Evolutionary conservation across 176 grass and related monocot genomes (phyloP), one percentile per base, ranked within the genome.

Genomic region (Oryza glumipatula): DNA sequence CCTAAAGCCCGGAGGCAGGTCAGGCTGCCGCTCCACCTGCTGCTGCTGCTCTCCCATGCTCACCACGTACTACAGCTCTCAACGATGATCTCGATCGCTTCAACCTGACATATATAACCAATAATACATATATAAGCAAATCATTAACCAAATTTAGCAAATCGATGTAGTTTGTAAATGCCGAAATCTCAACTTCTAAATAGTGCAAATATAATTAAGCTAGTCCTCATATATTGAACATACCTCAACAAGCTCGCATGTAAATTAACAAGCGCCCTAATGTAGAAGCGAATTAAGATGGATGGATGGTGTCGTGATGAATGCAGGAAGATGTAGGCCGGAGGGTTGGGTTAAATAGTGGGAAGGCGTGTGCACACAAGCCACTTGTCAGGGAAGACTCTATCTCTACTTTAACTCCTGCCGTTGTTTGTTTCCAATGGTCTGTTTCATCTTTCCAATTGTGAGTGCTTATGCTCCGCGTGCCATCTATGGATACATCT

Each of bases 1-100:
- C 28, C 88, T 68, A 58, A 97, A 97, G 1, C 94, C 94, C 0
- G 85, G 79, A 2, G 92, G 89, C 1, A 94, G 70, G 0, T 89
- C 67, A 1, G 86, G 72, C 30, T 3, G 11, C 14, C 7, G 9
- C 5, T 73, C 64, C 15, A 39, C 35, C 4, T 17, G 33, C 6
- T 66, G 30, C 28, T 64, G 67, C 70, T 44, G 60, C 7, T 87
- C 86, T 33, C 33, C 86, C 91, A 96, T 96, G 76, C 35, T 23
- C 48, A n/a, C 4, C 9, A 6, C 4, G 33, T 4, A 35, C n/a
- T 70, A 52, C 13, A 16, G 11, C 48, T 52, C 49, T 54, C 17
- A 58, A n/a, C 54, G 56, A 60, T 30, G 28, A 30, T 30, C 28
- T n/a, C 33, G 33, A 3, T n/a, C 56, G 2, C 5, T 2, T 60